These are phyloP conservation scores for Erigeron philadelphicus DNA, from an alignment of 140 eudicot species.

Conservation along the genomic window DNA sequence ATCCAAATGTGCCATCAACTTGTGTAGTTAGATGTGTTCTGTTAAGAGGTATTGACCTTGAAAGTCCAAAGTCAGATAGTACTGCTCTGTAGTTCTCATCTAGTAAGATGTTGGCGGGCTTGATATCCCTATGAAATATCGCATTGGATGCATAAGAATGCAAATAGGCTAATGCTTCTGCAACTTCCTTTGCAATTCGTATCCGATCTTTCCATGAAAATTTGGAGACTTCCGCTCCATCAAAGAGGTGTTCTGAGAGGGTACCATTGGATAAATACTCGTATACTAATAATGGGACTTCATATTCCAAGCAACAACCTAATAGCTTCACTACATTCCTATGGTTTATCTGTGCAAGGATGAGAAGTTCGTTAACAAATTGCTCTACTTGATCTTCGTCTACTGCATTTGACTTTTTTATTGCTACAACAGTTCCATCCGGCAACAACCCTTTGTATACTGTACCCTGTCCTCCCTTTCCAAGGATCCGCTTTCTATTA, in stretches of 20 bases:
- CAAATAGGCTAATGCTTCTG: too few relatives aligned
- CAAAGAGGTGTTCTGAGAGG: neutral
- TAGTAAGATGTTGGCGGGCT: too few relatives aligned
- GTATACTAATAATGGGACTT: neutral
- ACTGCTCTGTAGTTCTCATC: too few relatives aligned
- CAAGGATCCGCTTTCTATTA: conserved; percentile 24
- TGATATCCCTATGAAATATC: too few relatives aligned
- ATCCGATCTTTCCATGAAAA: neutral
- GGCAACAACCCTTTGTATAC: conserved; percentile 26
- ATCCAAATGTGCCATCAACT: too few relatives aligned
- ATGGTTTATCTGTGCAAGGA: neutral
- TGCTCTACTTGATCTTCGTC: neutral
- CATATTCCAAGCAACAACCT: neutral
- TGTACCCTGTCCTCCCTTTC: conserved; percentile 28
- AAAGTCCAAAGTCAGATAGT: too few relatives aligned
- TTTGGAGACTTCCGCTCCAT: neutral
- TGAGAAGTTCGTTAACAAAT: neutral
- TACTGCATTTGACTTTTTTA: neutral
- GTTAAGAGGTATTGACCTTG: too few relatives aligned
- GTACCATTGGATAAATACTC: neutral
- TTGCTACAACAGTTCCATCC: conserved; percentile 17
- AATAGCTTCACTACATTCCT: neutral
- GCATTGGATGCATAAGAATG: too few relatives aligned
- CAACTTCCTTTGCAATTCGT: neutral
- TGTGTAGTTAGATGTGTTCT: too few relatives aligned